Evolutionary conservation across 1,284 basidiomycete species (phyloP).

Genomic region (Ganoderma multipileum): DNA sequence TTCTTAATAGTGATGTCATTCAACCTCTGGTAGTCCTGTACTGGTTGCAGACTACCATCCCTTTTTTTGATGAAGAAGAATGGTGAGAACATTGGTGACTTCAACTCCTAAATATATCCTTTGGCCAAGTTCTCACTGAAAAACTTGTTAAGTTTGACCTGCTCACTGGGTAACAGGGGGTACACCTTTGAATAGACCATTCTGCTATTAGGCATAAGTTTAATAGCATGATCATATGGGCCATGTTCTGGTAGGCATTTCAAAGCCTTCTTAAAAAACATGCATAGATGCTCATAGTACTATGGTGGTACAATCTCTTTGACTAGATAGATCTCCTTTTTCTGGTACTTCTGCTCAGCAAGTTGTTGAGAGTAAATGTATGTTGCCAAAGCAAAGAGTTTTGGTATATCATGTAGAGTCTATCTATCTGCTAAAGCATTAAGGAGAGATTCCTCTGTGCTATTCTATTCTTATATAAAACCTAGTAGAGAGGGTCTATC

Average conservation of each 20-base stretch:
- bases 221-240: slow-evolving; percentile 17
- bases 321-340: too few species aligned
- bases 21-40: slow-evolving; percentile 39
- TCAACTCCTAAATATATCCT: slow-evolving; percentile 35
- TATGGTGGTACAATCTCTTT: too few species aligned
- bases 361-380: background rate
- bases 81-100: slow-evolving; percentile 38
- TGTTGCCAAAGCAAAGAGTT: background rate
- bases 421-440: too few species aligned
- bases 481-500: too few species aligned
- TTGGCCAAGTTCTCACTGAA: slow-evolving; percentile 40
- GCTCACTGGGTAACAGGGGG: slow-evolving; percentile 5
- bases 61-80: slow-evolving; percentile 51
- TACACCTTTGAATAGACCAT: slow-evolving; percentile 13
- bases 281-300: too few species aligned
- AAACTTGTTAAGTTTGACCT: slow-evolving; percentile 26
- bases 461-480: background rate
- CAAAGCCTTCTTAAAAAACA: background rate
- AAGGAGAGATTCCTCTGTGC: too few species aligned
- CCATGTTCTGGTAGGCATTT: background rate
- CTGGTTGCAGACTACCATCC: slow-evolving; percentile 40
- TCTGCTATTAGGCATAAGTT: slow-evolving; percentile 8
- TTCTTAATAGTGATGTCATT: slow-evolving; percentile 37
- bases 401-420: background rate
- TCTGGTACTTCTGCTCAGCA: too few species aligned